Evolutionary conservation across 2,329 filamentous ascomycete genomes (phyloP).

Genomic region (Cordyceps javanica): DNA sequence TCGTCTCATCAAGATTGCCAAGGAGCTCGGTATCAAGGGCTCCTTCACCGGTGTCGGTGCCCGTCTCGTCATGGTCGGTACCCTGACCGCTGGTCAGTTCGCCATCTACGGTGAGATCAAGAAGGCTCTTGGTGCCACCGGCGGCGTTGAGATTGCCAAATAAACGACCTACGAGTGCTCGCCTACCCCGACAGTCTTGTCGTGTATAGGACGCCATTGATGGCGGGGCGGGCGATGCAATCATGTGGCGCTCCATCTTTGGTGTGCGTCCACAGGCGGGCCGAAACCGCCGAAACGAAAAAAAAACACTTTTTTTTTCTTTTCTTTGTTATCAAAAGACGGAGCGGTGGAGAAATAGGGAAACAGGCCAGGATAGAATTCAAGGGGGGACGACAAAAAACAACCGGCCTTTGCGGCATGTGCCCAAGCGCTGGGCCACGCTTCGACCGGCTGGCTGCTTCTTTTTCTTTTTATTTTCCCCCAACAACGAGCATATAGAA

Average conservation of each 20-base stretch:
- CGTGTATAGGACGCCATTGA: background rate
- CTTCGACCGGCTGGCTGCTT: background rate
- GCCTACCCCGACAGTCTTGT: background rate
- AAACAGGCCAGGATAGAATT: conserved; percentile 10
- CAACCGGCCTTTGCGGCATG: background rate
- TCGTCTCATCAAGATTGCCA: conserved; percentile 81
- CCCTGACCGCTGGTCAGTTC: conserved; percentile 74
- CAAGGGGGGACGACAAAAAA: background rate
- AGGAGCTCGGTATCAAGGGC: conserved; percentile 75
- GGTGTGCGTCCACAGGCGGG: background rate
- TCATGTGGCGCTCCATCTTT: background rate
- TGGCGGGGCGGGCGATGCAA: background rate
- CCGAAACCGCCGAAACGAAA: conserved; percentile 6
- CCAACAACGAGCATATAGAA: conserved; percentile 3
- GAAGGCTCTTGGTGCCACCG: conserved; percentile 62
- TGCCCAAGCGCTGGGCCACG: conserved; percentile 10
- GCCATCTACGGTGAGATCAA: conserved; percentile 79
- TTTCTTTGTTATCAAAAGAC: conserved; percentile 13
- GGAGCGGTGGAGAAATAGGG: conserved; percentile 4
- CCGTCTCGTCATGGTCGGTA: conserved; percentile 58
- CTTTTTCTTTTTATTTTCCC: too few relatives aligned
- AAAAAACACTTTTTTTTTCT: conserved; percentile 13
- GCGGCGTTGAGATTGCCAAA: conserved; percentile 66
- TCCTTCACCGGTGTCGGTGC: conserved; percentile 78
- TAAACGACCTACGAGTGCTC: conserved; percentile 21